phyloP scores from a whole-genome alignment of 2,329 filamentous ascomycete species.

The Botryotinia globosa region DNA sequence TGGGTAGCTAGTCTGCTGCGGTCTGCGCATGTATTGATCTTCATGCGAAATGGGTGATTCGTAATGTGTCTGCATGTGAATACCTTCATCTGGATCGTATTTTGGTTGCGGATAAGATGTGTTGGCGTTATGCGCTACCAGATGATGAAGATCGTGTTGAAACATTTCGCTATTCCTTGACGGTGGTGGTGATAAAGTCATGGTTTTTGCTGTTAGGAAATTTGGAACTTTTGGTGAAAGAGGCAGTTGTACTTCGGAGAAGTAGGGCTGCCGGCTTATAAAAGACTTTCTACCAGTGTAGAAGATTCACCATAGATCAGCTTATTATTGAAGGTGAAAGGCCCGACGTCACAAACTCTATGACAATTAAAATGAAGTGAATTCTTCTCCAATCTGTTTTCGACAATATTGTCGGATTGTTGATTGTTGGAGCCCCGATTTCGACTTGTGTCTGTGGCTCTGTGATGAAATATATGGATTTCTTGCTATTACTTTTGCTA shows the following conservation, averaged over 20 bases:
- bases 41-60: conserved; percentile 32
- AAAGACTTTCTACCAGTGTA: conserved; percentile 5
- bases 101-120: conserved; percentile 34
- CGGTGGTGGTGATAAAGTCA: conserved; percentile 41
- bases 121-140: conserved; percentile 46
- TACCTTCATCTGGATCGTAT: conserved; percentile 31
- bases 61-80: conserved; percentile 33
- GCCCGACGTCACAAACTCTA: neutral
- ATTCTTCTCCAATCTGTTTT: conserved; percentile 1
- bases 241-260: neutral
- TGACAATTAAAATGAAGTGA: conserved; percentile 4
- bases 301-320: conserved; percentile 9
- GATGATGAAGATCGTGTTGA: conserved; percentile 44
- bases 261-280: conserved; percentile 11
- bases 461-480: conserved; percentile 4
- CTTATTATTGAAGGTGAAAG: conserved; percentile 4
- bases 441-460: neutral
- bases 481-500: neutral
- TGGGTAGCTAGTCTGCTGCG: conserved; percentile 29
- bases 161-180: conserved; percentile 42
- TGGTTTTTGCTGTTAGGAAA: conserved; percentile 19
- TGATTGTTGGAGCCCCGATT: neutral
- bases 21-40: conserved; percentile 26
- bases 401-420: neutral
- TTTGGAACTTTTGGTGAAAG: conserved; percentile 2